Evolutionary conservation across 164 flowering plant species (phyloP), one percentile per base, ranked within the genome.

Genomic region (Buxus sempervirens): DNA sequence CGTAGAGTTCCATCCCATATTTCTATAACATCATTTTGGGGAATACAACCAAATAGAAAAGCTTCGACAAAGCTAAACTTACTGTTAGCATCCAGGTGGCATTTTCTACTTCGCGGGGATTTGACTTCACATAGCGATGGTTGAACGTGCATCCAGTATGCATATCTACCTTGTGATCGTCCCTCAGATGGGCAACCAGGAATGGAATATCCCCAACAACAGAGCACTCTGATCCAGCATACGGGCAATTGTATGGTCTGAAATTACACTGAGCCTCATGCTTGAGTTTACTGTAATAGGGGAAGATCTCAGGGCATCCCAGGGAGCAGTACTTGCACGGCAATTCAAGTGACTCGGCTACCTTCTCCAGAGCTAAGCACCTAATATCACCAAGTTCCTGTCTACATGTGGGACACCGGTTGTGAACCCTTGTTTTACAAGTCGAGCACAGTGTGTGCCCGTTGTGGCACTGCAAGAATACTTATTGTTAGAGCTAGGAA

Each of bases 341-440:
- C 48, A 83, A 73, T 48, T 83, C 84, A 41, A 83, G 83, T 12
- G 89, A 85, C 69, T 83, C 87, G 0, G 86, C 86, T 10, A 83
- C 84, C 69, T 79, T 81, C 68, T 83, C 89, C 75, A 85, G 73
- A 19, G 85, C 82, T 69, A 76, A 51, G 65, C 89, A 85, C 60
- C 89, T 82, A 58, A 85, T 85, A 56, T 85, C 87, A 6, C 89
- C 89, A 54, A 85, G 87, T 68, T 85, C 89, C 64, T 85, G 83
- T 73, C 85, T 70, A 68, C 89, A 83, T 19, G 87, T 85, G 18
- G 89, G 87, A 66, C 89, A 85, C 19, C 87, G 72, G 28, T 85
- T 82, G 54, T 85, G 85, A 68, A 83, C 84, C 65, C 83, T 80
- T 27, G 83, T 62, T 74, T 85, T 85, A 70, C 89, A 85, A 51